phyloP scores from a whole-genome alignment of 495 filamentous ascomycete species.

The Symbiotaphrina buchneri region DNA sequence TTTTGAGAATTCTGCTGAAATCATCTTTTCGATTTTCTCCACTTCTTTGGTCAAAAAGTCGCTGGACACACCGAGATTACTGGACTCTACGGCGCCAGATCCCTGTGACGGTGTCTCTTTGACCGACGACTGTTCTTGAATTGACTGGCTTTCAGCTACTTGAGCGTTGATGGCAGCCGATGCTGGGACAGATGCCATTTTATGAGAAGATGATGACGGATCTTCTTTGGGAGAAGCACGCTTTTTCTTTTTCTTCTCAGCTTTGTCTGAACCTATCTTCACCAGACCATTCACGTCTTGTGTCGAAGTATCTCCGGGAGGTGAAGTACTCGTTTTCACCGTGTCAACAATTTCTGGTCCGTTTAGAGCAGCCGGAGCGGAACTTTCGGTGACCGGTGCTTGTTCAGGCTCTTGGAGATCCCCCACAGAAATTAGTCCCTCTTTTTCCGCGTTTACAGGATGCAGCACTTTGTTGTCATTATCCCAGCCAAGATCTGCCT shows the following conservation, averaged over 20 bases:
- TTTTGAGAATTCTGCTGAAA: slow-evolving; percentile 31
- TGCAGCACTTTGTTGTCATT: slow-evolving; percentile 63
- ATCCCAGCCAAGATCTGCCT: slow-evolving; percentile 75
- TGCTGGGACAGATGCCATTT: too few species aligned
- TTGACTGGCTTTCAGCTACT: slow-evolving; percentile 15
- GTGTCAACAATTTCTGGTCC: not conserved
- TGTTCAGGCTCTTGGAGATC: slow-evolving; percentile 23
- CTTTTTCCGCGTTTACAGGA: slow-evolving; percentile 47
- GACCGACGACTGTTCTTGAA: not conserved
- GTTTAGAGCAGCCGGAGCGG: not conserved
- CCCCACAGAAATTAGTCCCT: slow-evolving; percentile 29
- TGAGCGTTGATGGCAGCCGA: slow-evolving; percentile 2
- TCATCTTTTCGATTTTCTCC: slow-evolving; percentile 27
- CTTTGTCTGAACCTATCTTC: slow-evolving; percentile 12
- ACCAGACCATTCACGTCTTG: slow-evolving; percentile 2
- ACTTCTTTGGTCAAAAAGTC: slow-evolving; percentile 26
- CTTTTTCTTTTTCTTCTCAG: slow-evolving; percentile 14
- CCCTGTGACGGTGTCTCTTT: slow-evolving; percentile 2
- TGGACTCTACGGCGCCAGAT: slow-evolving; percentile 1
- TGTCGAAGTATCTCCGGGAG: slow-evolving; percentile 8
- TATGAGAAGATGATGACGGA: too few species aligned
- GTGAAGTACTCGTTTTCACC: not conserved
- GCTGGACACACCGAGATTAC: slow-evolving; percentile 14
- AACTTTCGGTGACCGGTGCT: slow-evolving; percentile 7
- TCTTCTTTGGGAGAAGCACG: too few species aligned